Base-by-base conservation (phyloP, 257 asterid genomes). In the Linaria vulgaris region DNA sequence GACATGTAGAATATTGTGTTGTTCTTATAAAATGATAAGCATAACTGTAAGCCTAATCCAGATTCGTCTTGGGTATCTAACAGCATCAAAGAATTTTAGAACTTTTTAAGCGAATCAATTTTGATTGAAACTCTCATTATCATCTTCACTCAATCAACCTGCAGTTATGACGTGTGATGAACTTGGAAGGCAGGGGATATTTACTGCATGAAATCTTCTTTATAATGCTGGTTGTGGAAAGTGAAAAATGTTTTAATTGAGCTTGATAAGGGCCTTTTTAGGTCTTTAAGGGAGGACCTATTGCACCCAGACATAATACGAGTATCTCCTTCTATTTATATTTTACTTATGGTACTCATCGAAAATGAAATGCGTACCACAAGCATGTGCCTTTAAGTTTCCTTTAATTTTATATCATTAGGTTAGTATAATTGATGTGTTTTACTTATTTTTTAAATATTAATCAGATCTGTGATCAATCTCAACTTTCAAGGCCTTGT, bases 101-200 rank as follows among this genome's bases (percentile, higher is more conserved):
- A 66, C 60, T 71, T 16, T 43, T 58, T 57, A 59, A 64, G 60
- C 48, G 41, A 53, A 12, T n/a, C 66, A 62, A 63, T 67, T 52
- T 14, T 60, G 56, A 66, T 44, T 50, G 64, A 61, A 59, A 80
- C 87, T 83, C 76, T 75, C 80, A 31, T 27, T 72, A 21, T 55
- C 67, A 63, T 75, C 69, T 69, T 70, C 75, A 77, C 76, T 77
- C 74, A 71, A 82, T 79, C 96, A 86, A 95, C 91, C 83, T 79
- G 82, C 91, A 83, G 73, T 85, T 96, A 84, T 78, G 94, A 86
- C 73, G 87, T 77, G 83, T 86, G 91, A 88, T 77, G 88, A 72
- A 68, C 79, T 62, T 55, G 72, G 89, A 76, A 70, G 86, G 76
- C 77, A 72, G 61, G 74, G 73, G 66, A 75, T 59, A 69, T 57